Evolutionary conservation across 2,329 filamentous ascomycete genomes (phyloP).

Genomic region (Cryphonectria parasitica): DNA sequence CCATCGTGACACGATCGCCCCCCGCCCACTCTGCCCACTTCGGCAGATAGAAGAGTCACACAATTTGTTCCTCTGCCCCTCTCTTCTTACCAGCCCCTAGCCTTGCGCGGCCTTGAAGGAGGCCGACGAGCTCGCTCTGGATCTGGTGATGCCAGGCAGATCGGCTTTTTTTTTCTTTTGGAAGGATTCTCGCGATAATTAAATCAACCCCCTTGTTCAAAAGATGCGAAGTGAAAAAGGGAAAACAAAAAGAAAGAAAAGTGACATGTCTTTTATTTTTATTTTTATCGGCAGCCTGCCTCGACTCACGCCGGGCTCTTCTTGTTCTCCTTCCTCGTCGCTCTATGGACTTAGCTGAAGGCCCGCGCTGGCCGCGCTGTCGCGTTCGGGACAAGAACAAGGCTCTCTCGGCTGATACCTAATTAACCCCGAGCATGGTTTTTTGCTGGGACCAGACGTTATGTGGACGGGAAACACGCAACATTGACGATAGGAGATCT

Average conservation of each 20-base stretch:
- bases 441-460: neutral
- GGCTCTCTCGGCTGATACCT: neutral
- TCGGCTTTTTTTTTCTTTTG: neutral
- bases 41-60: neutral
- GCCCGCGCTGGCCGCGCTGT: neutral
- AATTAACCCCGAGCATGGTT: neutral
- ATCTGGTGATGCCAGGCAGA: neutral
- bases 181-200: neutral
- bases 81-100: too few species aligned
- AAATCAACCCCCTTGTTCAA: neutral
- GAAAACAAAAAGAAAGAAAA: neutral
- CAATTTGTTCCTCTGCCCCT: too few species aligned
- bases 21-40: neutral
- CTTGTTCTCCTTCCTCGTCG: neutral
- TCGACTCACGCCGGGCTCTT: neutral
- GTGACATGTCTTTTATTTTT: neutral
- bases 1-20: neutral
- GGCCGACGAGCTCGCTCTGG: neutral
- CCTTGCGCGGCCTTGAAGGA: too few species aligned
- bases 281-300: neutral
- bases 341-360: neutral
- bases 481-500: neutral
- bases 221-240: neutral
- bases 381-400: neutral
- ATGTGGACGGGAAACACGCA: neutral